phyloP scores from a whole-genome alignment of 2,329 filamentous ascomycete species.

The Tolypocladium album region DNA sequence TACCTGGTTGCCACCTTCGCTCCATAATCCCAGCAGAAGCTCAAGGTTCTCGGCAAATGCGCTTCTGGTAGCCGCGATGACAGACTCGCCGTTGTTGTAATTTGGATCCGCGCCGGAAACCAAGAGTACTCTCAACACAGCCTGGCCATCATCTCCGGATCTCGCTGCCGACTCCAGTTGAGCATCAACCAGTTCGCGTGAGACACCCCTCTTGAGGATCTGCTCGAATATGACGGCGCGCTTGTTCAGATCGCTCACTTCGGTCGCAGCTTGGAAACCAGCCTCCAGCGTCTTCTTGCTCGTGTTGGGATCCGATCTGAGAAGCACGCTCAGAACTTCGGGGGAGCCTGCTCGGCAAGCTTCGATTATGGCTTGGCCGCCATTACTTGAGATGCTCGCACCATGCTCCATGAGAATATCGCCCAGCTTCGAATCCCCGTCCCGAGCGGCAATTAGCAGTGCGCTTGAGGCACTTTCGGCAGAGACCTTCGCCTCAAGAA shows the following conservation, averaged over 20 bases:
- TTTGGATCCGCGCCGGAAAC: slow-evolving; percentile 43
- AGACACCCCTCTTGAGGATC: slow-evolving; percentile 37
- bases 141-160: slow-evolving; percentile 36
- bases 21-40: slow-evolving; percentile 37
- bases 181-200: slow-evolving; percentile 38
- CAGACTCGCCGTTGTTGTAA: slow-evolving; percentile 41
- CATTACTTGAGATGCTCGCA: slow-evolving; percentile 37
- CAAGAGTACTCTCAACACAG: slow-evolving; percentile 39
- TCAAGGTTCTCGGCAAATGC: slow-evolving; percentile 39
- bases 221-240: slow-evolving; percentile 39
- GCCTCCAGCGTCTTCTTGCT: slow-evolving; percentile 32
- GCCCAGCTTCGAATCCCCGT: slow-evolving; percentile 41
- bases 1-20: slow-evolving; percentile 29
- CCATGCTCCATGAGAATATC: slow-evolving; percentile 40
- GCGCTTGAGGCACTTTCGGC: slow-evolving; percentile 35
- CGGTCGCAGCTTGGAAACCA: slow-evolving; percentile 45
- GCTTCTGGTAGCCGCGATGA: slow-evolving; percentile 42
- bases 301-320: slow-evolving; percentile 28
- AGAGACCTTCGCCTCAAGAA: slow-evolving; percentile 35
- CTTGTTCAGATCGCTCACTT: slow-evolving; percentile 37
- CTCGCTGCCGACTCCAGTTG: slow-evolving; percentile 42
- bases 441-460: slow-evolving; percentile 37
- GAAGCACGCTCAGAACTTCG: slow-evolving; percentile 38
- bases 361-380: slow-evolving; percentile 43
- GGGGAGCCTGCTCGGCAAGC: slow-evolving; percentile 40